Evolutionary conservation across 345 rosid genomes (phyloP).

Genomic region (Lumnitzera littorea): DNA sequence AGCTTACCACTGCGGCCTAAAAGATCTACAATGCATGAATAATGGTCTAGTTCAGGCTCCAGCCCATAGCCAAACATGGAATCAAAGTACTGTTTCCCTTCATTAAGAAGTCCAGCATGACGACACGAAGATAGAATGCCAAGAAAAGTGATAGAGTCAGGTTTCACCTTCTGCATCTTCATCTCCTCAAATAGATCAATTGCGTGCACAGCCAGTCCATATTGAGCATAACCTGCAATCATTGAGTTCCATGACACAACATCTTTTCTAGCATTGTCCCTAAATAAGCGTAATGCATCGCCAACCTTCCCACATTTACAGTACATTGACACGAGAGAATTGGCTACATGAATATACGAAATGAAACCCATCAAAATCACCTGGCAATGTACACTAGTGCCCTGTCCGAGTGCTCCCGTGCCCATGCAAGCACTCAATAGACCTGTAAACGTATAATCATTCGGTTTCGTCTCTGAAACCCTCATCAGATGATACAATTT

Average conservation of each 20-base stretch:
- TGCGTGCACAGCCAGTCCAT: constrained; percentile 55
- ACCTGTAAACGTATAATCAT: constrained; percentile 69
- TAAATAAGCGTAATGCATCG: constrained; percentile 42
- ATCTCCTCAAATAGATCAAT: constrained; percentile 56
- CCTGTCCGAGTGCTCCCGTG: constrained; percentile 73
- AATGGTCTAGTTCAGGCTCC: constrained; percentile 61
- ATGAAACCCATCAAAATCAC: constrained; percentile 52
- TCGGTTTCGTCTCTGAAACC: constrained; percentile 42
- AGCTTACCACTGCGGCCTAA: constrained; percentile 73
- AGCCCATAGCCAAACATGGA: constrained; percentile 51
- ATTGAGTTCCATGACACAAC: constrained; percentile 89
- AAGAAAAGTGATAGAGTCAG: constrained; percentile 76
- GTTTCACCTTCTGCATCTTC: constrained; percentile 33
- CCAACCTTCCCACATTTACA: constrained; percentile 65
- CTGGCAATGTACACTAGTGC: constrained; percentile 75
- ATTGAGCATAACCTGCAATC: constrained; percentile 87
- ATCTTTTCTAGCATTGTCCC: constrained; percentile 36
- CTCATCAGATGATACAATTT: constrained; percentile 57
- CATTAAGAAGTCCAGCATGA: constrained; percentile 65
- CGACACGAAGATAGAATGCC: constrained; percentile 84
- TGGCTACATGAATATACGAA: constrained; percentile 48
- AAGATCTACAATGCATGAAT: constrained; percentile 86
- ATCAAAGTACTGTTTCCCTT: constrained; percentile 47
- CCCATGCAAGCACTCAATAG: constrained; percentile 79
- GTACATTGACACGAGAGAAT: constrained; percentile 82